These are phyloP conservation scores for Lachnellula occidentalis DNA, from an alignment of 2,329 filamentous ascomycete species.

Conservation along the genomic window DNA sequence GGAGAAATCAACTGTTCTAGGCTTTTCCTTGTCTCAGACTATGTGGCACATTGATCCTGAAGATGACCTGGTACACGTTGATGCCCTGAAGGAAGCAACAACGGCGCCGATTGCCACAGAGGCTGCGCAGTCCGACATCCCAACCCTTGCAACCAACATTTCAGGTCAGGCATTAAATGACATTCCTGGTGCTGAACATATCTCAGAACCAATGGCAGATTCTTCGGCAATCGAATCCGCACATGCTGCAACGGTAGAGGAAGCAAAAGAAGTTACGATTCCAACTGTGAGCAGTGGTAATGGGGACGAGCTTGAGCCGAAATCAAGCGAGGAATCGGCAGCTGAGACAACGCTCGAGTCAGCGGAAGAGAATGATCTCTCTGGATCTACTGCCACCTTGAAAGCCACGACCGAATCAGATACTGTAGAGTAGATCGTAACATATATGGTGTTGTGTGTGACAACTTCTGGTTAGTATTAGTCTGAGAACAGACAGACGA, in stretches of 20 bases:
- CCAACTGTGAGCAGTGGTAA: slow-evolving; percentile 3
- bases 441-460: background rate
- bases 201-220: background rate
- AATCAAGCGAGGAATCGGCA: slow-evolving; percentile 14
- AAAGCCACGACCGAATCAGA: slow-evolving; percentile 12
- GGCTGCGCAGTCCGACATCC: slow-evolving; percentile 16
- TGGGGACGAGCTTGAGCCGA: slow-evolving; percentile 10
- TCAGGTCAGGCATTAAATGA: slow-evolving; percentile 22
- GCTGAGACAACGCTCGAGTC: slow-evolving; percentile 7
- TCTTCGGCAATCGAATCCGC: slow-evolving; percentile 14
- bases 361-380: slow-evolving; percentile 18
- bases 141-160: slow-evolving; percentile 23
- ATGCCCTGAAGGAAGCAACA: slow-evolving; percentile 11
- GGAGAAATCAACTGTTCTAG: slow-evolving; percentile 12
- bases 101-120: slow-evolving; percentile 8
- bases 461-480: background rate
- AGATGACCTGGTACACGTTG: slow-evolving; percentile 34
- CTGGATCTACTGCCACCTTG: slow-evolving; percentile 21
- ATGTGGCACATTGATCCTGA: slow-evolving; percentile 39
- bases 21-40: slow-evolving; percentile 32
- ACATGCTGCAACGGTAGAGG: slow-evolving; percentile 12
- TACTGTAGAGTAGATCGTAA: slow-evolving; percentile 20
- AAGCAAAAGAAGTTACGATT: slow-evolving; percentile 11
- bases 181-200: slow-evolving; percentile 13
- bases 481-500: background rate